Conservation (phyloP, 2,329 filamentous ascomycete species). For the Fusarium sp. region DNA sequence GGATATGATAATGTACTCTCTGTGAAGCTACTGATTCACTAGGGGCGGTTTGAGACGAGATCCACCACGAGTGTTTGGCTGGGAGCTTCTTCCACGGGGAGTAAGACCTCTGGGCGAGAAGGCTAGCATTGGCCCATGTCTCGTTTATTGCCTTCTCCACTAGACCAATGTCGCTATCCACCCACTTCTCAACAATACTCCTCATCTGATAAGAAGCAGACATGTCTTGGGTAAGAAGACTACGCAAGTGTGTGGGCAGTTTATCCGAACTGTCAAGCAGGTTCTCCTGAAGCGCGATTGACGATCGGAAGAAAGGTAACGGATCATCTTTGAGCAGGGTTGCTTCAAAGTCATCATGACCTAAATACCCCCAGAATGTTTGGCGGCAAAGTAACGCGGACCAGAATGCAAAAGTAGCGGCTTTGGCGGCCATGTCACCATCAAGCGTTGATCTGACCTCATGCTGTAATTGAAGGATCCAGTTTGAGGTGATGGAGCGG, state of each 20-base stretch:
- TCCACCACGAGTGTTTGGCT: neutral
- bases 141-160: constrained; percentile 40
- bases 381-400: constrained; percentile 64
- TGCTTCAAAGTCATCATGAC: neutral
- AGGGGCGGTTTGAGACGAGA: neutral
- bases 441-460: constrained; percentile 55
- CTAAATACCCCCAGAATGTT: constrained; percentile 41
- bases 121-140: constrained; percentile 10
- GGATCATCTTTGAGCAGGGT: neutral
- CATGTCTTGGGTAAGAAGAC: constrained; percentile 34
- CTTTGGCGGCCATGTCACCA: constrained; percentile 46
- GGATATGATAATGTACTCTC: constrained; percentile 46
- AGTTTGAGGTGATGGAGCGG: constrained; percentile 55
- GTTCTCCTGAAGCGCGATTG: constrained; percentile 43
- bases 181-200: neutral
- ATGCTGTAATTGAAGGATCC: constrained; percentile 58
- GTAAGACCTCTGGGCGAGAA: neutral
- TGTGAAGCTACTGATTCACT: constrained; percentile 18
- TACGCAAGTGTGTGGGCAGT: neutral
- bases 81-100: constrained; percentile 1
- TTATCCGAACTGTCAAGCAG: constrained; percentile 24
- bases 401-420: constrained; percentile 56
- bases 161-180: constrained; percentile 10
- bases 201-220: constrained; percentile 19
- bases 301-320: constrained; percentile 35